Evolutionary conservation across 495 filamentous ascomycete genomes (phyloP).

Genomic region (Podospora conica): DNA sequence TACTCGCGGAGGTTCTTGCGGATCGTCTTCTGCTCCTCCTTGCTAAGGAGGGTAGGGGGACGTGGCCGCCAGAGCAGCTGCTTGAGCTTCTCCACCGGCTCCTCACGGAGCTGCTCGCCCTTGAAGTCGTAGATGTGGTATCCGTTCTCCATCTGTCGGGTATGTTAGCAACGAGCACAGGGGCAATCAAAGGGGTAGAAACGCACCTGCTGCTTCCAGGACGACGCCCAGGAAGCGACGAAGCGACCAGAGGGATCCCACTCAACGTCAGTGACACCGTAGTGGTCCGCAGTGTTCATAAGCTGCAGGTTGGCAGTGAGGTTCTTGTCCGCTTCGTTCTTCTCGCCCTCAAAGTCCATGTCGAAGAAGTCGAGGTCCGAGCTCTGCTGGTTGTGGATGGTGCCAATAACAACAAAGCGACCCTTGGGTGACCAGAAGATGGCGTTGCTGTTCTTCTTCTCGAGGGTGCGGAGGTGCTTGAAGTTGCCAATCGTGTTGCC

Average conservation of each 20-base stretch:
- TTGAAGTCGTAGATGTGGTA: constrained; percentile 97
- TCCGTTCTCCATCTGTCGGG: constrained; percentile 86
- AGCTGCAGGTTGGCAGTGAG: constrained; percentile 88
- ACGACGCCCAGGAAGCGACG: constrained; percentile 82
- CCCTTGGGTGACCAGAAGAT: constrained; percentile 99
- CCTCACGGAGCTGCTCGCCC: constrained; percentile 81
- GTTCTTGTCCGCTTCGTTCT: constrained; percentile 85
- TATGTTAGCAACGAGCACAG: constrained; percentile 31
- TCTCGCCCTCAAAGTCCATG: constrained; percentile 95
- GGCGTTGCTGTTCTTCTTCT: constrained; percentile 98
- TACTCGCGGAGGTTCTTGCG: constrained; percentile 98
- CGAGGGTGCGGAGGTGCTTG: constrained; percentile 84
- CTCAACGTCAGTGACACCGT: constrained; percentile 93
- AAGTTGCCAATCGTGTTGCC: constrained; percentile 75
- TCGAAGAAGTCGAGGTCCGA: constrained; percentile 98
- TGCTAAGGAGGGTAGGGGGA: constrained; percentile 77
- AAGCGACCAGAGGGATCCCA: constrained; percentile 97
- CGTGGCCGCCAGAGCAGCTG: constrained; percentile 92
- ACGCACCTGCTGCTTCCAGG: constrained; percentile 92
- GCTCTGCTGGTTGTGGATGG: constrained; percentile 82
- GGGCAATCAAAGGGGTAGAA: neutral
- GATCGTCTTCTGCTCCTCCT: constrained; percentile 93
- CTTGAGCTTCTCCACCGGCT: constrained; percentile 94
- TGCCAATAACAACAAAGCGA: constrained; percentile 87
- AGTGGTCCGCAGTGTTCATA: constrained; percentile 90